These are phyloP conservation scores for Eremomyces bilateralis DNA, from an alignment of 495 filamentous ascomycete species.

Conservation along the genomic window DNA sequence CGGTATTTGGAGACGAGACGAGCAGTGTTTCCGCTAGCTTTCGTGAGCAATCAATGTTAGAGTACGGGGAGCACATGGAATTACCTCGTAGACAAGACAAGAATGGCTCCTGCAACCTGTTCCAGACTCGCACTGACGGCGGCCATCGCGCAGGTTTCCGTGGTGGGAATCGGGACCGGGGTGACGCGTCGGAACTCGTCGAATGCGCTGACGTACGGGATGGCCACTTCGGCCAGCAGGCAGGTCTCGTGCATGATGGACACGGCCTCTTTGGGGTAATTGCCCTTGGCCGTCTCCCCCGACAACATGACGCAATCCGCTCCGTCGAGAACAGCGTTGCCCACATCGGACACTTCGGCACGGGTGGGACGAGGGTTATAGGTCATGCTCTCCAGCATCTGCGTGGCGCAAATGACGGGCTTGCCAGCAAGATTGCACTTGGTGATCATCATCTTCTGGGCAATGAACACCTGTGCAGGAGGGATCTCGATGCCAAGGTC, in stretches of 20 bases:
- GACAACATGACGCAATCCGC: constrained; percentile 99
- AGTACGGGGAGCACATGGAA: constrained; percentile 1
- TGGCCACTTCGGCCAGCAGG: constrained; percentile 82
- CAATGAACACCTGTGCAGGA: constrained; percentile 92
- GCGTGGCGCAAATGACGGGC: constrained; percentile 84
- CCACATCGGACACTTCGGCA: constrained; percentile 94
- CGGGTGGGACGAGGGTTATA: constrained; percentile 96
- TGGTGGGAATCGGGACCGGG: constrained; percentile 58
- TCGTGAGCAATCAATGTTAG: background rate
- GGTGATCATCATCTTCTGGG: constrained; percentile 99
- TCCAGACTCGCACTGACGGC: constrained; percentile 86
- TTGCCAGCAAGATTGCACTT: constrained; percentile 99
- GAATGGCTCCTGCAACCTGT: constrained; percentile 84
- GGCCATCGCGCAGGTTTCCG: constrained; percentile 87
- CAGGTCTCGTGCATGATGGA: constrained; percentile 96
- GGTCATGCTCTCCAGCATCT: constrained; percentile 98
- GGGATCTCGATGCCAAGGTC: constrained; percentile 98
- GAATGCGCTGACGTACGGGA: constrained; percentile 89
- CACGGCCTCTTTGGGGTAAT: constrained; percentile 80
- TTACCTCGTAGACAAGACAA: constrained; percentile 79
- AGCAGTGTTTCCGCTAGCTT: constrained; percentile 56
- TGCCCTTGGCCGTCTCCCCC: constrained; percentile 95
- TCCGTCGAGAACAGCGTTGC: constrained; percentile 92
- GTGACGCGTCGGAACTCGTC: constrained; percentile 77
- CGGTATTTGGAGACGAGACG: constrained; percentile 94